Conservation (phyloP, 148 eudicot species). For the Diospyros lotus region DNA sequence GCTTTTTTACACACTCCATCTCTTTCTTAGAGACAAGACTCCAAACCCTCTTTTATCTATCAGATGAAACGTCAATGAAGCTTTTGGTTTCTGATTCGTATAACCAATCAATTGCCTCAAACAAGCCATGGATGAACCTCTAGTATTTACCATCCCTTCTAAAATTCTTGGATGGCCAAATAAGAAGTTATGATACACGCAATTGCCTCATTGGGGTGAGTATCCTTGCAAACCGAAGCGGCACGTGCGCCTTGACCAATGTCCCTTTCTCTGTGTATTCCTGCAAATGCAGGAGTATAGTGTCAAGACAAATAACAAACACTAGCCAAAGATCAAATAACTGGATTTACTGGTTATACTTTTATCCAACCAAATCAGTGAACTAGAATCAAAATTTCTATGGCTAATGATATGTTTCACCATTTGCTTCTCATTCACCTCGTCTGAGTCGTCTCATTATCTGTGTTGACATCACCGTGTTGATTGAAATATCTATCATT, state of each 20-base stretch:
- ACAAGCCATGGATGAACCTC: too few relatives aligned
- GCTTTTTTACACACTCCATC: too few relatives aligned
- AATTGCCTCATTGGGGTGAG: constrained; percentile 90
- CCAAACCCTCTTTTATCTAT: too few relatives aligned
- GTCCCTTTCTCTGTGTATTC: constrained; percentile 85
- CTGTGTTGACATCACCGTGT: not conserved
- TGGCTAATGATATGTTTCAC: not conserved
- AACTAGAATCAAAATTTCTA: not conserved
- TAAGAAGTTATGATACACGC: constrained; percentile 24
- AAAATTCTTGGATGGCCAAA: too few relatives aligned
- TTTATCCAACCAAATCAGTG: not conserved
- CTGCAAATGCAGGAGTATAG: constrained; percentile 28
- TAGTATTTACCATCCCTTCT: too few relatives aligned
- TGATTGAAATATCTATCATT: not conserved
- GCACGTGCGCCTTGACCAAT: constrained; percentile 71
- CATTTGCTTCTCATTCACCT: not conserved
- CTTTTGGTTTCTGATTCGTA: too few relatives aligned
- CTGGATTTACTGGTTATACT: not conserved
- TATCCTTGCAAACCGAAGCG: constrained; percentile 87
- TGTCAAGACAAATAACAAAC: not conserved
- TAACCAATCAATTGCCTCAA: too few relatives aligned
- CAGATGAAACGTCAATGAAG: too few relatives aligned
- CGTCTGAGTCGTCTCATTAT: not conserved
- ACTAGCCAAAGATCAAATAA: not conserved
- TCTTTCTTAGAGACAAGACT: too few relatives aligned